phyloP scores from a whole-genome alignment of 331 rosid species.

The Malus hybrid region DNA sequence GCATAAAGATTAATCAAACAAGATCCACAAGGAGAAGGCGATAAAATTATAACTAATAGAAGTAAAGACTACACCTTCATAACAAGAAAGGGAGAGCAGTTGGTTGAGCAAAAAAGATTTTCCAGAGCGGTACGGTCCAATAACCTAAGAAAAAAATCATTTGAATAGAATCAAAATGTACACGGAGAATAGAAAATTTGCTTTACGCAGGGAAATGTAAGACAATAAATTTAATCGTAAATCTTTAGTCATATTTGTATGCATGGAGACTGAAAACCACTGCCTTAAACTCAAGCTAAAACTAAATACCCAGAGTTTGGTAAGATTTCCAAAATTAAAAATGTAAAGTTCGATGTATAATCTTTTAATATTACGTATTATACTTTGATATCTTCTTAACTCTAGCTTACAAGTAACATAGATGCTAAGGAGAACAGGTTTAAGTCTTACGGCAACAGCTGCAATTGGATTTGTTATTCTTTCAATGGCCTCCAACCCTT shows the following conservation, averaged over 20 bases:
- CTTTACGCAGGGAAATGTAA: background rate
- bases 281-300: background rate
- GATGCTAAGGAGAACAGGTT: background rate
- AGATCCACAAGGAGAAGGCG: background rate
- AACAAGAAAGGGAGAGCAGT: conserved; percentile 93
- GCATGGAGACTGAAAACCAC: background rate
- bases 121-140: conserved; percentile 98
- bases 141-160: conserved; percentile 54
- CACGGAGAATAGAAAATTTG: background rate
- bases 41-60: conserved; percentile 1
- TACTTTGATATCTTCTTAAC: background rate
- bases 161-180: conserved; percentile 18
- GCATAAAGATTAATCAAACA: background rate
- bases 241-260: background rate
- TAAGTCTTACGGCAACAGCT: conserved; percentile 72
- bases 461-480: conserved; percentile 82
- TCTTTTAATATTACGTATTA: background rate
- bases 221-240: background rate
- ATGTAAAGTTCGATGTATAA: background rate
- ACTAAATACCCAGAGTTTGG: background rate
- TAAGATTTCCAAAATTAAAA: background rate
- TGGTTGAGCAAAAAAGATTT: conserved; percentile 95
- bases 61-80: conserved; percentile 56
- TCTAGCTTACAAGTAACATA: background rate
- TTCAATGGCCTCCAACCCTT: conserved; percentile 83